A percentile compares a stretch with the other conserved stretches of the same genome.
These are phyloP conservation scores for Asterophora parasitica DNA, from an alignment of 768 basidiomycete species.

Conservation along the genomic window DNA sequence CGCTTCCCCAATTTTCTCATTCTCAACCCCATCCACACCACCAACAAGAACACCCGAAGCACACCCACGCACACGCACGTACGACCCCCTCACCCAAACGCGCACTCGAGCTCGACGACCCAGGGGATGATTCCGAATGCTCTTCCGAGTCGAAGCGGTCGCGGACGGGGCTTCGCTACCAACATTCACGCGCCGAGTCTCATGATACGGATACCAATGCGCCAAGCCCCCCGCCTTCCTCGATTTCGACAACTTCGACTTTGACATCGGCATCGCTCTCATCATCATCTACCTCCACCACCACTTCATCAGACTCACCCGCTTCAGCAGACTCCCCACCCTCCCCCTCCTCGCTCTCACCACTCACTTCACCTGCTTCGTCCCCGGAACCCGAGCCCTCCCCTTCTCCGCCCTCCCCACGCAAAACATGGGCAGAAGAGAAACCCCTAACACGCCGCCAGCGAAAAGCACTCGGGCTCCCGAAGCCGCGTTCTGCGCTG, in stretches of 20 bases:
- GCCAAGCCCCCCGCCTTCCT: slow-evolving; percentile 23
- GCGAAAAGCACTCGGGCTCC: slow-evolving; percentile 63
- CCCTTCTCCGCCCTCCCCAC: too few species aligned
- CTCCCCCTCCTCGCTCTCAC: too few species aligned
- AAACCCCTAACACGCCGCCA: slow-evolving; percentile 59
- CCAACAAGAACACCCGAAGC: too few species aligned
- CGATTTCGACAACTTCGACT: background rate
- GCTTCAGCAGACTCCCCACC: too few species aligned
- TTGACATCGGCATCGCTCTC: background rate
- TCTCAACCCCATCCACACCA: too few species aligned
- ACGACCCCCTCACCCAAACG: slow-evolving; percentile 29
- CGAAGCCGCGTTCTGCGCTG: slow-evolving; percentile 53
- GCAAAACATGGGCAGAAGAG: too few species aligned
- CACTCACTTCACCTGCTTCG: background rate
- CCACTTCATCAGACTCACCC: slow-evolving; percentile 1
- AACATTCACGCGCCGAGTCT: too few species aligned
- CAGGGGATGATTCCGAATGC: slow-evolving; percentile 13
- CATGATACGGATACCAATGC: too few species aligned
- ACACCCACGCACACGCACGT: slow-evolving; percentile 15
- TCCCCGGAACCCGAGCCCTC: slow-evolving; percentile 15
- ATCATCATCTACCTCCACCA: slow-evolving; percentile 19
- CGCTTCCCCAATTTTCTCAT: too few species aligned
- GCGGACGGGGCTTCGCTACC: too few species aligned
- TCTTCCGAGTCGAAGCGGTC: slow-evolving; percentile 17
- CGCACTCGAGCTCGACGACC: slow-evolving; percentile 29